These are phyloP conservation scores for Ophiosphaerella narmari DNA, from an alignment of 2,329 filamentous ascomycete species.

Conservation along the genomic window DNA sequence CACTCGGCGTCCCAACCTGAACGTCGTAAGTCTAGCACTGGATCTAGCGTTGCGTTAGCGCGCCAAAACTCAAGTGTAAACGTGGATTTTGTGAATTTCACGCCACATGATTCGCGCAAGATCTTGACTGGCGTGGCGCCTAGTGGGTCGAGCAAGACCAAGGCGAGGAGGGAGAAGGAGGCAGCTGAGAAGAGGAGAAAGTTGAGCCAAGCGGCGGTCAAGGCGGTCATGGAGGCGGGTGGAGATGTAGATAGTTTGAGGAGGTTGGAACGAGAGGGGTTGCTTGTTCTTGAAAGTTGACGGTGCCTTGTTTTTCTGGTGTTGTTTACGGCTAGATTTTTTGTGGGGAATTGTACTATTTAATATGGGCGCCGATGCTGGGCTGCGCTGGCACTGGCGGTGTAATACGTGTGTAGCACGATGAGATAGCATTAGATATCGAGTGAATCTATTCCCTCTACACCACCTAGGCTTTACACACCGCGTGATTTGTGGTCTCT, in stretches of 20 bases:
- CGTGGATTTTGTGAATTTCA: conserved; percentile 87
- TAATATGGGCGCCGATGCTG: background rate
- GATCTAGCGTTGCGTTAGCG: conserved; percentile 24
- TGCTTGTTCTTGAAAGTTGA: conserved; percentile 35
- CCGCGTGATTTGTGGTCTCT: background rate
- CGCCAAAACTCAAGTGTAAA: conserved; percentile 53
- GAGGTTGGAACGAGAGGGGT: conserved; percentile 49
- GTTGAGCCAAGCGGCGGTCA: conserved; percentile 69
- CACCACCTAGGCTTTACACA: too few species aligned
- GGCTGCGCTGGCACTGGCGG: conserved; percentile 1
- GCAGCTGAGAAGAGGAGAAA: conserved; percentile 74
- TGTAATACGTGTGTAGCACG: conserved; percentile 18
- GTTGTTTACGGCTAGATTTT: background rate
- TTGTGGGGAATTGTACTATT: background rate
- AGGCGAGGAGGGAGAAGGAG: conserved; percentile 88
- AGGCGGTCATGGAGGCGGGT: conserved; percentile 71
- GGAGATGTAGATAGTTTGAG: conserved; percentile 61
- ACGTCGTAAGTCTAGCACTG: conserved; percentile 26
- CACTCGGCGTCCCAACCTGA: conserved; percentile 9
- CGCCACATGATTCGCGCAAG: conserved; percentile 74
- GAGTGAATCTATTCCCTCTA: background rate
- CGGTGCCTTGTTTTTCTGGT: background rate
- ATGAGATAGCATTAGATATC: conserved; percentile 1
- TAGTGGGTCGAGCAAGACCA: conserved; percentile 89
- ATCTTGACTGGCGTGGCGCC: conserved; percentile 91